Conservation (phyloP, 2,329 filamentous ascomycete species). For the Ceratocystis diversiconidia region DNA sequence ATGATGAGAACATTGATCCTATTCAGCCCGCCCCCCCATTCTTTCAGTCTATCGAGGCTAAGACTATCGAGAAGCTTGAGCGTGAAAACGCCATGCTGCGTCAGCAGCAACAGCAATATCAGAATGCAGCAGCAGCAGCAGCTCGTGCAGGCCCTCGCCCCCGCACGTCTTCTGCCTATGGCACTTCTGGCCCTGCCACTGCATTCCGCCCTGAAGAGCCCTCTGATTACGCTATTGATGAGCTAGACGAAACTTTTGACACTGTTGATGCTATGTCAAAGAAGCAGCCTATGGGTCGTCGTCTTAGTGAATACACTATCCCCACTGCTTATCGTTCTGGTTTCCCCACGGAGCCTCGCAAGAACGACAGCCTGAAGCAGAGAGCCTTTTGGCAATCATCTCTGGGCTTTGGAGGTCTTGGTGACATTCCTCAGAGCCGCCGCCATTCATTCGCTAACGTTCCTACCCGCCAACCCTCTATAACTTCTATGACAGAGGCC, state of each 20-base stretch:
- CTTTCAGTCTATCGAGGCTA: slow-evolving; percentile 42
- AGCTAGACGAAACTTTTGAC: slow-evolving; percentile 50
- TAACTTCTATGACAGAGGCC: slow-evolving; percentile 36
- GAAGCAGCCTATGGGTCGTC: slow-evolving; percentile 34
- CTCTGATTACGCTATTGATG: slow-evolving; percentile 58
- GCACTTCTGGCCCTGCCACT: slow-evolving; percentile 38
- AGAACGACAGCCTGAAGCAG: slow-evolving; percentile 51
- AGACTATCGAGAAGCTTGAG: slow-evolving; percentile 48
- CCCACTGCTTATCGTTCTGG: slow-evolving; percentile 33
- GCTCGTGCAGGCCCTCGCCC: slow-evolving; percentile 22
- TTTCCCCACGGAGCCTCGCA: slow-evolving; percentile 44
- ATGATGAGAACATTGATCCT: slow-evolving; percentile 46
- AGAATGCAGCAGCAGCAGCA: slow-evolving; percentile 27
- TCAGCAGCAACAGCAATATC: slow-evolving; percentile 39
- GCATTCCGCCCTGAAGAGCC: slow-evolving; percentile 34
- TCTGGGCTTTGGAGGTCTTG: slow-evolving; percentile 47
- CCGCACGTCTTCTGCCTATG: slow-evolving; percentile 35
- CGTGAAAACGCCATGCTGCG: slow-evolving; percentile 50
- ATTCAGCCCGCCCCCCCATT: slow-evolving; percentile 29
- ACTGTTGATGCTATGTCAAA: slow-evolving; percentile 31
- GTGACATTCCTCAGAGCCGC: slow-evolving; percentile 56
- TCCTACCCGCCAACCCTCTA: slow-evolving; percentile 48
- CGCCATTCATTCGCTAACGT: slow-evolving; percentile 67
- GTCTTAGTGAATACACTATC: slow-evolving; percentile 43
- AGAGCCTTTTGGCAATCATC: slow-evolving; percentile 54